Evolutionary conservation across 2,329 filamentous ascomycete genomes (phyloP), one percentile per base, ranked within the genome.

Genomic region (Plenodomus lindquistii): DNA sequence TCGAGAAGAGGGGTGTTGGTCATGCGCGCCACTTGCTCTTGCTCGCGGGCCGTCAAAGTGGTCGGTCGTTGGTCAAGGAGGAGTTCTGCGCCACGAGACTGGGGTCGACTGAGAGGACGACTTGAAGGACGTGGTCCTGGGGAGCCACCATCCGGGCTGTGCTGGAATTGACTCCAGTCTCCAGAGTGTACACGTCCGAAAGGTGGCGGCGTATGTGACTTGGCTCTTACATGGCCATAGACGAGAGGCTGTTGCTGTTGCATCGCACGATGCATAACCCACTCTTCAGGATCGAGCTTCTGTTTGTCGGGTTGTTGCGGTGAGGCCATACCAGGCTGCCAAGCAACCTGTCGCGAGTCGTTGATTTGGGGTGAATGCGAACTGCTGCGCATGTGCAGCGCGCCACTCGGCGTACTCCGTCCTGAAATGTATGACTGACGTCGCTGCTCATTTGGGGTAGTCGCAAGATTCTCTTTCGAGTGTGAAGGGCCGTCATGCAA

Each of bases 21-120:
- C 59, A 90, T 79, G 31, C 88, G 84, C 9, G 91, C 89, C n/a
- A 96, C 82, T 59, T 95, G 87, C 72, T 95, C 90, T 69, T 95
- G 91, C 71, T 96, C 91, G 15, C 88, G 84, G 16, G 91, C 91
- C 17, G 89, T 91, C n/a, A 96, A 78, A 48, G 86, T 82, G 0
- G 76, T 73, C 8, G 81, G 79, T 19, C 81, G 73, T 55, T 84
- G 79, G 40, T 77, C 76, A 17, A 87, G 71, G 47, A 81, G 66
- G 3, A 72, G 69, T 35, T 75, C 78, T 9, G 85, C 79, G 10
- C 83, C 82, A 37, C 84, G 81, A 11, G 87, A 89, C 42, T 75
- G 75, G 2, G 85, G 72, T 17, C 73, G 68, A 43, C 62, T 71
- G 11, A 69, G 58, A 27, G 64, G 61, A n/a, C 67, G 61, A 38